phyloP scores from a whole-genome alignment of 2,329 filamentous ascomycete genomes.

The Mycogone perniciosa region DNA sequence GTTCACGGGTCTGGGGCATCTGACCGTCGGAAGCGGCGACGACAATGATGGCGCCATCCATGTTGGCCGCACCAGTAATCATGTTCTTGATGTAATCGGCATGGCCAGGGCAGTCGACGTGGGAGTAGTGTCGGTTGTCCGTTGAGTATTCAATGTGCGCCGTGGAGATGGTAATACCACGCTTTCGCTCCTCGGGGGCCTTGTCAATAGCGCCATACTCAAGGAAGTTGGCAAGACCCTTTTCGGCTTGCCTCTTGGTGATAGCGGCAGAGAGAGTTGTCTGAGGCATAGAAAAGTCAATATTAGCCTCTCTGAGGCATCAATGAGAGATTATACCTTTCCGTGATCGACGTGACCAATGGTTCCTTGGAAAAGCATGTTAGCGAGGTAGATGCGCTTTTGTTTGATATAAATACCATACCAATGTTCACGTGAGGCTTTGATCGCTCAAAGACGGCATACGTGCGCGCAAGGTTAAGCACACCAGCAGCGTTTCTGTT shows the following conservation, averaged over 20 bases:
- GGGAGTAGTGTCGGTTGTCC: slow-evolving; percentile 90
- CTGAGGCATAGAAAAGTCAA: slow-evolving; percentile 39
- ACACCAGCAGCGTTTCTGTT: slow-evolving; percentile 55
- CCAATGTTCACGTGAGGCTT: slow-evolving; percentile 99
- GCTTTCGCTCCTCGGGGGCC: slow-evolving; percentile 97
- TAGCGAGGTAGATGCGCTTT: not conserved
- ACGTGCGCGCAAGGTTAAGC: slow-evolving; percentile 59
- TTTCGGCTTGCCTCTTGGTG: slow-evolving; percentile 94
- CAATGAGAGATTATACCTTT: slow-evolving; percentile 59
- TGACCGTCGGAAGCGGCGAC: slow-evolving; percentile 97
- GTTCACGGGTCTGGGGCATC: slow-evolving; percentile 99
- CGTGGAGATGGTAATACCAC: slow-evolving; percentile 98
- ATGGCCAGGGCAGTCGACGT: slow-evolving; percentile 99
- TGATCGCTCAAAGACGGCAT: slow-evolving; percentile 71
- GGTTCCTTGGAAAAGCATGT: slow-evolving; percentile 53
- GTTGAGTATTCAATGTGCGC: slow-evolving; percentile 98
- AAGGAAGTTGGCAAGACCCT: slow-evolving; percentile 89
- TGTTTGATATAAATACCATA: slow-evolving; percentile 34
- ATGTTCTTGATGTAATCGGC: slow-evolving; percentile 99
- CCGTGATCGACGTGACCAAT: slow-evolving; percentile 99
- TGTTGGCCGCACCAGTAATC: slow-evolving; percentile 99
- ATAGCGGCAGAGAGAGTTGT: slow-evolving; percentile 98
- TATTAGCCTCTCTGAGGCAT: not conserved
- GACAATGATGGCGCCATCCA: slow-evolving; percentile 98
- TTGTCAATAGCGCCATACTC: slow-evolving; percentile 99